These are phyloP conservation scores for Solanum piurae DNA, from an alignment of 257 asterid genomes.

Conservation along the genomic window DNA sequence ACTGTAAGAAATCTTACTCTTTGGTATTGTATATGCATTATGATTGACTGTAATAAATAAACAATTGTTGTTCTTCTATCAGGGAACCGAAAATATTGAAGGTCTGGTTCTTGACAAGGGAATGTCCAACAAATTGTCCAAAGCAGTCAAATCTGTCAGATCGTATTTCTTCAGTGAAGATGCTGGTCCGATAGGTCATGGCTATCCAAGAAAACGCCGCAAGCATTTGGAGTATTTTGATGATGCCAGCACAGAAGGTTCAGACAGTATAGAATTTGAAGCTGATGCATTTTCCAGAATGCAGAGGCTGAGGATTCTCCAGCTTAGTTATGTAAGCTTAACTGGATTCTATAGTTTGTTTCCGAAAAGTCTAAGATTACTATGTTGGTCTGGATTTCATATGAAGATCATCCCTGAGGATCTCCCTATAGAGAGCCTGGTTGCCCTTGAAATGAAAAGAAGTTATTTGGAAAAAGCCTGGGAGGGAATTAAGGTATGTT, in stretches of 20 bases:
- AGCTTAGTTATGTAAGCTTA: background rate
- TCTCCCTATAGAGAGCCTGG: background rate
- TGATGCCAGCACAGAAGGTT: background rate
- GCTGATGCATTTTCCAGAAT: slow-evolving; percentile 2
- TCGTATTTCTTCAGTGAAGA: background rate
- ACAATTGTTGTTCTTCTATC: background rate
- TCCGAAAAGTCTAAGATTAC: background rate
- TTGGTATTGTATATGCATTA: background rate
- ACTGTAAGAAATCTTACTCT: background rate
- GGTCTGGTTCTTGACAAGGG: background rate
- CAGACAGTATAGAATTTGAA: background rate
- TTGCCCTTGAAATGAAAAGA: slow-evolving; percentile 3
- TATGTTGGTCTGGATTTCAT: slow-evolving; percentile 1
- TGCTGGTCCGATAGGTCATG: background rate
- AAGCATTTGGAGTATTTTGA: background rate
- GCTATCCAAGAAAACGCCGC: background rate
- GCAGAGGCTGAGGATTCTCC: slow-evolving; percentile 3
- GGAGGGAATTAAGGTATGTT: background rate
- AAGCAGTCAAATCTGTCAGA: background rate
- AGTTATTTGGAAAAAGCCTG: background rate
- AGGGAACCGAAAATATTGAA: slow-evolving; percentile 10
- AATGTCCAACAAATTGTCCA: background rate
- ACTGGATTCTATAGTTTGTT: background rate
- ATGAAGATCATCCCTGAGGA: background rate
- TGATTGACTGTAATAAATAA: background rate